These are phyloP conservation scores for Ophiostoma ulmi DNA, from an alignment of 2,329 filamentous ascomycete genomes.

Conservation along the genomic window DNA sequence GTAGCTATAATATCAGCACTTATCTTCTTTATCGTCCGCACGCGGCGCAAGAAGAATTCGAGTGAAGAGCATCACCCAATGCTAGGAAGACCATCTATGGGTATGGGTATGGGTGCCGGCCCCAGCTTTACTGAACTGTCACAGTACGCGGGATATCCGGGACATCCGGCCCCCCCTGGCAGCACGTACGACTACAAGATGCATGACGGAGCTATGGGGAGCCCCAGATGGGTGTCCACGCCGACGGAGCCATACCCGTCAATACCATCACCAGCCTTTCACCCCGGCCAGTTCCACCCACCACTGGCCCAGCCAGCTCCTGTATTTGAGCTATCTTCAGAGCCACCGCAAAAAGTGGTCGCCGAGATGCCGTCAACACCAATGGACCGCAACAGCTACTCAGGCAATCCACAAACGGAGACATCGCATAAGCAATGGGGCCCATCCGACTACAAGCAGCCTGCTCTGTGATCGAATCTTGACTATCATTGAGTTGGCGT, in stretches of 20 bases:
- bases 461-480: neutral
- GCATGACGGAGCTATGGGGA: neutral
- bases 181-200: conserved; percentile 22
- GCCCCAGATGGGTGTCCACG: conserved; percentile 7
- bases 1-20: conserved; percentile 27
- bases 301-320: neutral
- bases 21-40: conserved; percentile 29
- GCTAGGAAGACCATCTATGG: conserved; percentile 23
- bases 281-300: neutral
- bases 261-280: neutral
- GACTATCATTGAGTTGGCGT: neutral
- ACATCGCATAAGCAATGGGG: neutral
- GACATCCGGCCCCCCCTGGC: neutral
- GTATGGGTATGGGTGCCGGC: conserved; percentile 17
- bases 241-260: conserved; percentile 15
- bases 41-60: conserved; percentile 27
- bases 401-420: neutral
- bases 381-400: neutral
- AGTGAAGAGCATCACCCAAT: conserved; percentile 33
- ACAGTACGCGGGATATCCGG: conserved; percentile 3
- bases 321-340: neutral
- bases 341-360: conserved; percentile 14
- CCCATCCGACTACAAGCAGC: neutral
- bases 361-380: conserved; percentile 31
- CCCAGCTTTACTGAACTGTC: conserved; percentile 23